Conservation (phyloP, 192 early-diverging fungal species). For the Mortierella hygrophila region DNA sequence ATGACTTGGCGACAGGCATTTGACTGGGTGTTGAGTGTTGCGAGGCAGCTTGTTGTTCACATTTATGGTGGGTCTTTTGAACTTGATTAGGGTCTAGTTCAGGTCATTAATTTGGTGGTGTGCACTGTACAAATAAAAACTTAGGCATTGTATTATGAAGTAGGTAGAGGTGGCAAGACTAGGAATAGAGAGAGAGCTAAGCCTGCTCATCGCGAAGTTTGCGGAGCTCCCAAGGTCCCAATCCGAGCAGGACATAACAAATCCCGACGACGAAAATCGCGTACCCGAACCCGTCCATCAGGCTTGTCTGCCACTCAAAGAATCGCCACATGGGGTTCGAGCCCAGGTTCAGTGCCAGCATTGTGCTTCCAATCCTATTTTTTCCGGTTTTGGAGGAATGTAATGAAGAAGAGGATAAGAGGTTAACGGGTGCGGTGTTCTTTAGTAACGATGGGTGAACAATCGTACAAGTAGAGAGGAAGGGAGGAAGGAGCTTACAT, state of each 20-base stretch:
- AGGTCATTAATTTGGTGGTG: no score
- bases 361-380: not conserved
- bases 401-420: not conserved
- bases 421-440: no score
- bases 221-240: not conserved
- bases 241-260: not conserved
- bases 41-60: not conserved
- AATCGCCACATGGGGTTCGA: not conserved
- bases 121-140: no score
- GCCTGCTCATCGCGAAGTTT: not conserved
- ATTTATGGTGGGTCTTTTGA: constrained; percentile 35
- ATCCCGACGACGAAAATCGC: not conserved
- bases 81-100: constrained; percentile 4
- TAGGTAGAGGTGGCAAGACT: no score
- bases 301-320: not conserved
- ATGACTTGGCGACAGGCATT: constrained; percentile 33
- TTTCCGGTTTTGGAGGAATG: not conserved
- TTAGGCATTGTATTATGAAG: no score
- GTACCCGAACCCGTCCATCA: not conserved
- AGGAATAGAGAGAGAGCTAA: not conserved
- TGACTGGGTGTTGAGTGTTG: not conserved
- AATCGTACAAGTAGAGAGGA: not conserved
- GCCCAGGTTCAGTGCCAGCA: not conserved
- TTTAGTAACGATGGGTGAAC: no score
- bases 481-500: not conserved